Percentiles rank a stretch among this genome's conserved stretches.
Evolutionary conservation across 208 protist genomes (phyloP).

Genomic region (Acanthamoeba triangularis): DNA sequence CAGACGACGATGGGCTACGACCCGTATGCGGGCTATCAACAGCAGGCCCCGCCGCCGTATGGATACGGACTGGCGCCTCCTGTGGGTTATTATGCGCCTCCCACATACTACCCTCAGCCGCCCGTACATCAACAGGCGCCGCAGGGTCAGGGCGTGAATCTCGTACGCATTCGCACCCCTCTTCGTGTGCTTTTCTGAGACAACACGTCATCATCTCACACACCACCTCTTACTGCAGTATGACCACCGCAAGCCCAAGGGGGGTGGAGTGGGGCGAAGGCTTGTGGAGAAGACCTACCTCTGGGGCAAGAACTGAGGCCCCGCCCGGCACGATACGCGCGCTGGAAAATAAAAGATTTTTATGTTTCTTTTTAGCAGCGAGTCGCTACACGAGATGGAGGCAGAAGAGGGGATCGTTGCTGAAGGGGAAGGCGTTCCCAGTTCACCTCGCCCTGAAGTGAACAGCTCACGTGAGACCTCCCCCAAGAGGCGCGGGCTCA

Average conservation of each 20-base stretch:
- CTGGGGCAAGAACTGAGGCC: not conserved
- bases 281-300: slow-evolving; percentile 1
- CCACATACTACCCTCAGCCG: not conserved
- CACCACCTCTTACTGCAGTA: not conserved
- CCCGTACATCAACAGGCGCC: not conserved
- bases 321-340: too few species aligned
- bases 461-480: too few species aligned
- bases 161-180: not conserved
- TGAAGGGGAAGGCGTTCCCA: too few species aligned
- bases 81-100: not conserved
- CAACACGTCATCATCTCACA: not conserved
- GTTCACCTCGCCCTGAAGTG: too few species aligned
- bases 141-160: not conserved
- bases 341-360: too few species aligned
- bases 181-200: not conserved
- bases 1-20: not conserved
- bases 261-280: not conserved
- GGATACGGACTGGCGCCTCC: slow-evolving; percentile 12
- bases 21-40: not conserved
- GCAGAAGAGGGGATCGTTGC: too few species aligned
- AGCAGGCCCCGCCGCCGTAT: not conserved
- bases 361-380: too few species aligned
- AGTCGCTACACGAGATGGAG: too few species aligned
- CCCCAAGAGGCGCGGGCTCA: too few species aligned
- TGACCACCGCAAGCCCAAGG: not conserved